Evolutionary conservation across 129 eudicot genomes (phyloP).

Genomic region (Ambrosia artemisiifolia): DNA sequence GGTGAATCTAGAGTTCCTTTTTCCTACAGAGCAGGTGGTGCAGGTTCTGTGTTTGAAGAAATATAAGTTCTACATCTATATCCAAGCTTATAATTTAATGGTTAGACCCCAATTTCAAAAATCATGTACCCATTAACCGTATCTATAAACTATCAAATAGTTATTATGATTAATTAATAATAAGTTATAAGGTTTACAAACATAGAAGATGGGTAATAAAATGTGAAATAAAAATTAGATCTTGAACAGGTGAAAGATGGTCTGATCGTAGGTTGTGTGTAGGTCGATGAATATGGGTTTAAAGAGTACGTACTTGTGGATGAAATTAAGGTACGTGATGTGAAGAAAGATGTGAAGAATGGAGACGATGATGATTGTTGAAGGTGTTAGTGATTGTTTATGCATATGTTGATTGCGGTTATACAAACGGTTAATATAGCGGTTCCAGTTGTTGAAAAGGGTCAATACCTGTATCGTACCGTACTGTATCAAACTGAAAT

Average conservation of each 20-base stretch:
- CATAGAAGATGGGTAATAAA: not conserved
- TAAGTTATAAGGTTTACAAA: not conserved
- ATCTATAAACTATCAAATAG: not conserved
- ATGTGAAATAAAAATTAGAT: constrained; percentile 9
- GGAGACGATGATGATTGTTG: not conserved
- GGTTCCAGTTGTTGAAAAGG: no score
- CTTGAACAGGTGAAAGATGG: not conserved
- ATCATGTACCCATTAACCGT: not conserved
- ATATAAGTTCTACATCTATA: no score
- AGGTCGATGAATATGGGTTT: not conserved
- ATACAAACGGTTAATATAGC: no score
- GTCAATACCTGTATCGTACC: no score
- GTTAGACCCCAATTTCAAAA: constrained; percentile 17
- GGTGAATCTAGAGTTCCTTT: no score
- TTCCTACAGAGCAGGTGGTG: no score
- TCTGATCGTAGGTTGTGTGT: not conserved
- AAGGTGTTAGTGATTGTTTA: not conserved
- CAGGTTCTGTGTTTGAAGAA: no score
- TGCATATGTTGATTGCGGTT: no score
- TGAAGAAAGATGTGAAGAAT: not conserved
- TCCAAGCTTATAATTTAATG: no score
- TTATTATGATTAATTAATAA: not conserved
- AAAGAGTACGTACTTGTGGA: constrained; percentile 13
- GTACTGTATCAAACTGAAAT: no score
- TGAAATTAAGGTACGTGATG: constrained; percentile 11